Evolutionary conservation across 1,139 yeast species (phyloP).

Genomic region (Wickerhamomyces sp.): DNA sequence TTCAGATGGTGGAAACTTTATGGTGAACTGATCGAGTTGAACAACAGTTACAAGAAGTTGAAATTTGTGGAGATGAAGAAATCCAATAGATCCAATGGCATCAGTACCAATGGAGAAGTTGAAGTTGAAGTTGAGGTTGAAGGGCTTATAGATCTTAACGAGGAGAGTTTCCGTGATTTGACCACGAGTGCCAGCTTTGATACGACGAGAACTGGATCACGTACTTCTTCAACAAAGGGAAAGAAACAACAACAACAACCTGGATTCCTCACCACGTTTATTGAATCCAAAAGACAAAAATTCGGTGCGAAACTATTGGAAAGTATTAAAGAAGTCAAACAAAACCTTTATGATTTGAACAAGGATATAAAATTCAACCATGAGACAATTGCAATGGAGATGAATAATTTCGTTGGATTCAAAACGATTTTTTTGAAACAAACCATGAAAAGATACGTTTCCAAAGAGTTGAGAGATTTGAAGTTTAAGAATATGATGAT

Average conservation of each 20-base stretch:
- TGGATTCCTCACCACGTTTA: constrained; percentile 26
- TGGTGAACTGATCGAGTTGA: constrained; percentile 28
- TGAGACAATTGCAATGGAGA: constrained; percentile 57
- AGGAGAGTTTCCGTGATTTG: constrained; percentile 13
- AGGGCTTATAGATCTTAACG: constrained; percentile 11
- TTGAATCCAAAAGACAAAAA: constrained; percentile 35
- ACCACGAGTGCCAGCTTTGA: constrained; percentile 10
- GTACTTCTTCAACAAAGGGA: constrained; percentile 5
- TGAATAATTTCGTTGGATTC: constrained; percentile 51
- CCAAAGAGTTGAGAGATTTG: constrained; percentile 24
- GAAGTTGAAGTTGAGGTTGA: too few species aligned
- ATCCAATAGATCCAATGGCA: constrained; percentile 4
- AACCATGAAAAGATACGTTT: constrained; percentile 32
- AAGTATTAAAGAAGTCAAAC: constrained; percentile 23
- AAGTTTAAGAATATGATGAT: constrained; percentile 20
- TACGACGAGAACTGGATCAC: constrained; percentile 1
- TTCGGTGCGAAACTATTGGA: constrained; percentile 30
- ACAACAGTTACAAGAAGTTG: constrained; percentile 26
- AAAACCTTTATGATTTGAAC: constrained; percentile 21
- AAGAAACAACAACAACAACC: too few species aligned
- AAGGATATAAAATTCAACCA: constrained; percentile 40
- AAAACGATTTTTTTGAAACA: constrained; percentile 37
- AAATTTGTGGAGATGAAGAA: constrained; percentile 11
- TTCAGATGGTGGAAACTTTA: constrained; percentile 48
- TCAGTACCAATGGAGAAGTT: too few species aligned